Base-by-base conservation (phyloP, 1,284 basidiomycete genomes). In the Lentinus polychrous region DNA sequence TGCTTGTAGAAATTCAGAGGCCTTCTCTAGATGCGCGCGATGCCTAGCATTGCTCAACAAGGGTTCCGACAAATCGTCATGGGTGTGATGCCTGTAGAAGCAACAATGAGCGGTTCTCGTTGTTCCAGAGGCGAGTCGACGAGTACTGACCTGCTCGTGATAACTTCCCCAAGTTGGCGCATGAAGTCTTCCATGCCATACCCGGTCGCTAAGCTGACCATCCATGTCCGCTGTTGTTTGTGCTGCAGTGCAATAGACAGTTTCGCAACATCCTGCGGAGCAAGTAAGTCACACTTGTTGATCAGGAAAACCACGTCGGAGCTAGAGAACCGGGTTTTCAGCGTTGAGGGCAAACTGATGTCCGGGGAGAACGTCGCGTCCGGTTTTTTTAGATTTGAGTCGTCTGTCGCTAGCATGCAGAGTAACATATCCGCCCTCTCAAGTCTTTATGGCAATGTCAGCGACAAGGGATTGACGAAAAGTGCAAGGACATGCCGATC, bases 21-120 rank as follows among this genome's bases (percentile, higher is more conserved):
- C 85, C 20, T 75, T 73, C 59, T 86, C 74, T 14, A 94, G 72
- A 57, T 91, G 86, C 5, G 75, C 73, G 5, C 89, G 77, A 62
- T 94, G 91, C 15, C 91, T 78, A 2, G 81, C 76, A 51, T 89
- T 85, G 0, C 87, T 91, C 46, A 94, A 79, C 11, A 94, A 67
- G 0, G 87, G 86, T 27, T 27, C 27, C 4, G 27, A 27, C 27
- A 27, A 27, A 5, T 27, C 10, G 27, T 27, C 27, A 27, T 27
- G 5, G 27, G 27, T 27, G 27, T 10, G 27, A 10, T 27, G 10
- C 27, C 27, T 27, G 10, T 27, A n/a, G n/a, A n/a, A n/a, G n/a
- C n/a, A n/a, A n/a, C n/a, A n/a, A n/a, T n/a, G n/a, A n/a, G n/a
- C n/a, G n/a, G n/a, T n/a, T n/a, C n/a, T n/a, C n/a, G n/a, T n/a